Base-by-base conservation (phyloP, 768 basidiomycete genomes). In the Suillus decipiens region DNA sequence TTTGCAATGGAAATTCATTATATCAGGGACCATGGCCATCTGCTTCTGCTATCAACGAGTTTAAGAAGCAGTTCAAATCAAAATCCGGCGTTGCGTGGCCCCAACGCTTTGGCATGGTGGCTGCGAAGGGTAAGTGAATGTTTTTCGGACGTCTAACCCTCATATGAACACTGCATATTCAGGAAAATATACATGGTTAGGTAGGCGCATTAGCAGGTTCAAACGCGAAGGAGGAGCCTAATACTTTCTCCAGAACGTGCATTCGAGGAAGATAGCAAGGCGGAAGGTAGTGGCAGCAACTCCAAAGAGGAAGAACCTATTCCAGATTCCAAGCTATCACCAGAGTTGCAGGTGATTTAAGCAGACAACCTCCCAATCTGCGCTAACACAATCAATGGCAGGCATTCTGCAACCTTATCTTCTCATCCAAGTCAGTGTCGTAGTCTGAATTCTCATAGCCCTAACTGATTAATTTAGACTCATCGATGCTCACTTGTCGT, bases 111-210 rank as follows among this genome's bases (percentile, higher is more conserved):
- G 81, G 80, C 17, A 85, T 85, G 84, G 73, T 76, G 4, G 72
- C 84, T 34, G 83, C 81, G 70, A 77, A 78, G 70, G 85, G 86
- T 82, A 55, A 8, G 69, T 65, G n/a, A 11, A 22, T 28, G 24
- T 41, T 7, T 9, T 45, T 37, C 57, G 31, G 6, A 5, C 17
- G 17, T 19, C 11, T 14, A 17, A 36, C 34, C 0, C 10, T n/a
- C 65, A 37, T 51, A 17, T 61, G n/a, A 60, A 42, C 8, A 22
- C 14, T 22, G 24, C 37, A 36, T n/a, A 17, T 28, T 15, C 62
- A 86, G 86, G 84, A 28, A 88, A 88, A 77, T 88, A 88, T 62
- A 76, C 74, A 5, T 87, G 82, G 81, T 73, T 88, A n/a, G 86
- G 85, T 84, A 65, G 11, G 76, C 41, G 47, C 57, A n/a, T 48